Evolutionary conservation across 805 yeast genomes (phyloP).

Genomic region (Brettanomyces nanus): DNA sequence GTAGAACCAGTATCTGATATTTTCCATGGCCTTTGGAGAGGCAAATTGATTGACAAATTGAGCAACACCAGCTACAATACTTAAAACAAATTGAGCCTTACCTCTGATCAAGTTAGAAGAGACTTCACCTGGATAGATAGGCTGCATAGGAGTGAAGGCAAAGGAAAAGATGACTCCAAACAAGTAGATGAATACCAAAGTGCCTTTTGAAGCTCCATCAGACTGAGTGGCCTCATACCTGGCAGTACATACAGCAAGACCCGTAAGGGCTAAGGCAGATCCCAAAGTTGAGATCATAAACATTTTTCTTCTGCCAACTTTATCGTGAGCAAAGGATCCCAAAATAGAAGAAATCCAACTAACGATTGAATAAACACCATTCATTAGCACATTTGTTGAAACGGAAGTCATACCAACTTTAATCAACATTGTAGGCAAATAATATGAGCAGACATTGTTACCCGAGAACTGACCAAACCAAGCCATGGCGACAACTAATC

Average conservation of each 20-base stretch:
- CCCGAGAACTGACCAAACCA: background rate
- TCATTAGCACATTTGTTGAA: background rate
- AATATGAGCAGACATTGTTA: background rate
- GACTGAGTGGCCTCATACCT: background rate
- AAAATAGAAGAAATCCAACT: background rate
- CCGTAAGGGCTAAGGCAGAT: background rate
- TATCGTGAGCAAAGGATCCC: background rate
- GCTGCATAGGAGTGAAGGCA: background rate
- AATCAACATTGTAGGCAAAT: background rate
- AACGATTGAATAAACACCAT: background rate
- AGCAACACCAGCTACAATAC: background rate
- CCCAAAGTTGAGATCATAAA: background rate
- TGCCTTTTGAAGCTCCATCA: background rate
- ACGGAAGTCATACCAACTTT: background rate
- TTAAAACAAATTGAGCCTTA: background rate
- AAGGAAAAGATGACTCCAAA: background rate
- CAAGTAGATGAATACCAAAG: background rate
- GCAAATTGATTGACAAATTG: slow-evolving; percentile 1
- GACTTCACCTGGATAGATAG: background rate
- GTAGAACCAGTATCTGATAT: too few species aligned
- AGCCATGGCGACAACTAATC: background rate
- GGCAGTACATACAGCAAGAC: background rate
- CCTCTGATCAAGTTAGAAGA: background rate
- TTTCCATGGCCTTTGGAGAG: background rate
- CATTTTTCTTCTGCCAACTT: slow-evolving; percentile 1